Base-by-base conservation (phyloP, 1,284 basidiomycete species). In the Puccinia triticina region DNA sequence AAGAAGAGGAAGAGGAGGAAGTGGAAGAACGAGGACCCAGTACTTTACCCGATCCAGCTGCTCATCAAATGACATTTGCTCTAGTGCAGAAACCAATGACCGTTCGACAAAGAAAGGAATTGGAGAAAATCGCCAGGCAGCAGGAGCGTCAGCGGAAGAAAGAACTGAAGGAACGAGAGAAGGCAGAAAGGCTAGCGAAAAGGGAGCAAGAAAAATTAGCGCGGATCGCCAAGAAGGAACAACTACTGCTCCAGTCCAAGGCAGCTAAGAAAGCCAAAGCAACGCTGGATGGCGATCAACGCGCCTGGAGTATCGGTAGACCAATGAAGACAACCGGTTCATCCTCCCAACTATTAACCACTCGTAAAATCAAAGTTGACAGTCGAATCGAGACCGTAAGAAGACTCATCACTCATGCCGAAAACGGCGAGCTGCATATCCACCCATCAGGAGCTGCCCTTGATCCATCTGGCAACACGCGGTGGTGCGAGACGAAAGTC, bases 401-500 rank as follows among this genome's bases (percentile, higher is more conserved):
- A 75, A 78, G 83, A 76, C 66, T 53, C 37, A 59, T 74, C 72
- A 48, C 74, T 55, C 48, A 75, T 71, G 48, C 78, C 29, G 67
- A 69, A 12, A 73, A 29, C 26, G 78, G 78, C 59, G 78, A 81
- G 74, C 78, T 81, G 16, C 57, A 50, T 46, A 72, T 81, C 61
- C 78, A 81, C 40, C 46, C 71, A 1, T 21, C 50, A 2, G 69
- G 67, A 18, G 32, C 69, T 72, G 48, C 67, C 53, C 12, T 37
- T 12, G 74, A 83, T 29, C n/a, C 74, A 21, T 66, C 71, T 72
- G 80, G 53, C n/a, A 85, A 89, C 53, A 90, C 89, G 59, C 90
- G 90, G 3, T 91, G 91, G 0, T 92, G 91, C 84, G 91, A 91
- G 0, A 92, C 92, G 87, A 89, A 91, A 78, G 91, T 90, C 84